phyloP scores from a whole-genome alignment of 768 basidiomycete genomes.

The Hygrocybe punicea region DNA sequence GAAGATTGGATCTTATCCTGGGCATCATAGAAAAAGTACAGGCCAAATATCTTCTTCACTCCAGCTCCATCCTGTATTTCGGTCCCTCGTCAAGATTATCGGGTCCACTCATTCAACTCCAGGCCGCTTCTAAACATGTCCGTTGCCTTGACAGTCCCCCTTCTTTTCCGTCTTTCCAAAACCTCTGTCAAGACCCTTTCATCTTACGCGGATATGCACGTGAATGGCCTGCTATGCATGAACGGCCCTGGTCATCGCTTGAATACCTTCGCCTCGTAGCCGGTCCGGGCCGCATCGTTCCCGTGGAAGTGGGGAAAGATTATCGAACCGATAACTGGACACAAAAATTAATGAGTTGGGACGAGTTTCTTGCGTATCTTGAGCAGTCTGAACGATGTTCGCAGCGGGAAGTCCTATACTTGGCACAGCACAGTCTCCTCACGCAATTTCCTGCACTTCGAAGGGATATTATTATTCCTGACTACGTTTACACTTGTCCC shows the following conservation, averaged over 20 bases:
- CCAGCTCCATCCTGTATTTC: conserved; percentile 3
- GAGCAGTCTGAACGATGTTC: conserved; percentile 32
- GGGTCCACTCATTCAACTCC: conserved; percentile 1
- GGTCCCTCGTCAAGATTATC: conserved; percentile 1
- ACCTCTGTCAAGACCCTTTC: conserved; percentile 57
- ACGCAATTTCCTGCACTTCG: conserved; percentile 77
- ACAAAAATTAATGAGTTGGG: conserved; percentile 75
- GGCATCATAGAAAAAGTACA: conserved; percentile 64
- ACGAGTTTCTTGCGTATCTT: conserved; percentile 59
- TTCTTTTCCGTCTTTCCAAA: conserved; percentile 55
- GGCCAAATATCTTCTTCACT: conserved; percentile 17
- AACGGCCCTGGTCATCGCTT: conserved; percentile 65
- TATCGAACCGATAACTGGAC: conserved; percentile 54
- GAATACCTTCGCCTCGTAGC: conserved; percentile 66
- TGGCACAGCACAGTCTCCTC: conserved; percentile 88
- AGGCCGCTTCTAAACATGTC: conserved; percentile 26
- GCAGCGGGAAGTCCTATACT: conserved; percentile 52
- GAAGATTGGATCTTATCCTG: conserved; percentile 59
- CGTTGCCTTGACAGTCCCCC: conserved; percentile 48
- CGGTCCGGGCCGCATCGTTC: conserved; percentile 82
- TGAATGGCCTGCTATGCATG: conserved; percentile 76
- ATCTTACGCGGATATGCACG: conserved; percentile 59
- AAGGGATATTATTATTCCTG: conserved; percentile 77
- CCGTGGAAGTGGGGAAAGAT: conserved; percentile 15
- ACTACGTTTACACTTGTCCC: conserved; percentile 76